A percentile compares a stretch with the other conserved stretches of the same genome.
These are phyloP conservation scores for Tolypocladium ovalisporum DNA, from an alignment of 2,329 filamentous ascomycete species.

Conservation along the genomic window DNA sequence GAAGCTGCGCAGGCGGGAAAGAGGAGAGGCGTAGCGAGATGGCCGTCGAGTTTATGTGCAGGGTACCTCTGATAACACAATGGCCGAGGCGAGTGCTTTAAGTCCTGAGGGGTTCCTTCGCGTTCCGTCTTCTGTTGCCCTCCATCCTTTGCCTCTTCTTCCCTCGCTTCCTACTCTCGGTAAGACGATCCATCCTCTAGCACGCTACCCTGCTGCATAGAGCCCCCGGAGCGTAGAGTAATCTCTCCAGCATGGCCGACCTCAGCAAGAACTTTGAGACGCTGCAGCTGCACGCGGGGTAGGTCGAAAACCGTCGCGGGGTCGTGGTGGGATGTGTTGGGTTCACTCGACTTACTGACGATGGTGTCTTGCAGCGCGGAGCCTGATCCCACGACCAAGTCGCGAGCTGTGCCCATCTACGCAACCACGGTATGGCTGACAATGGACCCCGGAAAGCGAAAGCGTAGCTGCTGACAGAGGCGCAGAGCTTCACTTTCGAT, in stretches of 20 bases:
- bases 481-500: slow-evolving; percentile 81
- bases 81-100: not conserved
- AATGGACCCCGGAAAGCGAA: not conserved
- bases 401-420: slow-evolving; percentile 91
- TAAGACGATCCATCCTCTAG: not conserved
- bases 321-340: not conserved
- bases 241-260: slow-evolving; percentile 25
- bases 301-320: slow-evolving; percentile 18
- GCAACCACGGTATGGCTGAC: slow-evolving; percentile 55
- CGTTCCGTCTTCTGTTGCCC: not conserved
- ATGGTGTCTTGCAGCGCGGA: slow-evolving; percentile 46
- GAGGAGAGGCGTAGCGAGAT: not conserved
- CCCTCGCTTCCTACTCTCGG: too few species aligned
- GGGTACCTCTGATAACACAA: slow-evolving; percentile 3
- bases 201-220: not conserved
- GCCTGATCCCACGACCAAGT: slow-evolving; percentile 70
- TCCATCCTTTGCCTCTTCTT: slow-evolving; percentile 14
- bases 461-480: not conserved
- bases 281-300: slow-evolving; percentile 78
- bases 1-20: not conserved
- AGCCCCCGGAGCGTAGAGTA: not conserved
- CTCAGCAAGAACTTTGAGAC: slow-evolving; percentile 64
- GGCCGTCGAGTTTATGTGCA: not conserved
- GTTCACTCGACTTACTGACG: not conserved
- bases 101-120: not conserved